Conservation (phyloP, 2,329 filamentous ascomycete species). For the Pseudogymnoascus sp. region DNA sequence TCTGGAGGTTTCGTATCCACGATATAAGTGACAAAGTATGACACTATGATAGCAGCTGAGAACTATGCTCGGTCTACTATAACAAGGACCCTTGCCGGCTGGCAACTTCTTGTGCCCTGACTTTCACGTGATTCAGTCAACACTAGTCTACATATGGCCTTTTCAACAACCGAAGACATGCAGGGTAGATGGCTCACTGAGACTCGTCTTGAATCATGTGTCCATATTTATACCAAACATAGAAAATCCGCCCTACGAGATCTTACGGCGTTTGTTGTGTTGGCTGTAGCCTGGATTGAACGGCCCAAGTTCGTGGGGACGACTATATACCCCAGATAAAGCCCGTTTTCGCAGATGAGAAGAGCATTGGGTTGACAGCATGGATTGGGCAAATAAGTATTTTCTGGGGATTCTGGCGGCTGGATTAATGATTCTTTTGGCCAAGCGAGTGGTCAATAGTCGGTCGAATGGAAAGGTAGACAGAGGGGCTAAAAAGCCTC, state of each 20-base stretch:
- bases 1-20: not conserved
- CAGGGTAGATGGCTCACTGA: not conserved
- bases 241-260: not conserved
- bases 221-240: not conserved
- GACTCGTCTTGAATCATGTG: not conserved
- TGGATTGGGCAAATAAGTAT: constrained; percentile 11
- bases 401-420: constrained; percentile 1
- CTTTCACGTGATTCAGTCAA: not conserved
- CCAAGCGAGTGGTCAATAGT: constrained; percentile 3
- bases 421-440: constrained; percentile 9
- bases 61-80: not conserved
- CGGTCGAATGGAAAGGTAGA: constrained; percentile 2
- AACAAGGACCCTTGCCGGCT: not conserved
- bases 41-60: not conserved
- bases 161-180: not conserved
- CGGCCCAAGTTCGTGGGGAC: not conserved
- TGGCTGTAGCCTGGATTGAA: not conserved
- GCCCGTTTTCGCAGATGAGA: not conserved
- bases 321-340: not conserved
- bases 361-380: not conserved
- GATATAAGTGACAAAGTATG: not conserved
- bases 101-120: not conserved
- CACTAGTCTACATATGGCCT: no score
- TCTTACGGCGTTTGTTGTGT: not conserved
- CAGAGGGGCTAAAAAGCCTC: not conserved